A percentile compares a stretch with the other conserved stretches of the same genome.
Evolutionary conservation across 768 basidiomycete species (phyloP).

Genomic region (Podaxis rugospora): DNA sequence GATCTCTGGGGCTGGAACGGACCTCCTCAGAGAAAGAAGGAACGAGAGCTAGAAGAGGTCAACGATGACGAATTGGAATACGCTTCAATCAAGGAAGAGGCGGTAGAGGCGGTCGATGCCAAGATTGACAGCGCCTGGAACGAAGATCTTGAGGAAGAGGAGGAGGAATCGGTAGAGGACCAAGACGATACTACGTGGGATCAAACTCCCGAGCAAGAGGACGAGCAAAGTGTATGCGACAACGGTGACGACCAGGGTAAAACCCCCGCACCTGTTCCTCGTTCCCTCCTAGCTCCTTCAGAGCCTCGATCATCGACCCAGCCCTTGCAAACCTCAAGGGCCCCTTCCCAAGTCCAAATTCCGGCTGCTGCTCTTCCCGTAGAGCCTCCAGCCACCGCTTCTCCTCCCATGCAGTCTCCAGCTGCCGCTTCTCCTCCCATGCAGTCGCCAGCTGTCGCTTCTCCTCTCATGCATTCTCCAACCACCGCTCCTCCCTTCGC

Average conservation of each 20-base stretch:
- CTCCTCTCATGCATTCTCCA: not conserved
- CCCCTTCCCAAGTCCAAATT: not conserved
- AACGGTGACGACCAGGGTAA: not conserved
- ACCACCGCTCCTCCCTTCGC: not conserved
- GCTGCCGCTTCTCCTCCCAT: not conserved
- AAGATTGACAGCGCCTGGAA: not conserved
- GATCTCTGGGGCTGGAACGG: conserved; percentile 8
- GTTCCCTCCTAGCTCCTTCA: not conserved
- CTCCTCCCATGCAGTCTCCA: not conserved
- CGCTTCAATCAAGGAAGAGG: not conserved
- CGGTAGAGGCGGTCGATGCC: not conserved
- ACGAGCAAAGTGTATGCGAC: not conserved
- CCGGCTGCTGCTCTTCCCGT: not conserved
- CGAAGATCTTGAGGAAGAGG: not conserved
- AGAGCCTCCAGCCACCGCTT: not conserved
- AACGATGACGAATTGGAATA: not conserved
- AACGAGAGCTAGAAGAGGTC: not conserved
- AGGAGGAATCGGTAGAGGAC: not conserved
- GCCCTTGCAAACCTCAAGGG: not conserved
- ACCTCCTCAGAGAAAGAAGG: not conserved
- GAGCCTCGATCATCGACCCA: not conserved
- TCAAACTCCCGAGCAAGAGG: not conserved
- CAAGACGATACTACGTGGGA: not conserved
- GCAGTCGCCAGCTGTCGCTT: not conserved
- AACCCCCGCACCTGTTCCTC: not conserved